phyloP scores from a whole-genome alignment of 2,329 filamentous ascomycete genomes.

The Hypoxylon sp. region DNA sequence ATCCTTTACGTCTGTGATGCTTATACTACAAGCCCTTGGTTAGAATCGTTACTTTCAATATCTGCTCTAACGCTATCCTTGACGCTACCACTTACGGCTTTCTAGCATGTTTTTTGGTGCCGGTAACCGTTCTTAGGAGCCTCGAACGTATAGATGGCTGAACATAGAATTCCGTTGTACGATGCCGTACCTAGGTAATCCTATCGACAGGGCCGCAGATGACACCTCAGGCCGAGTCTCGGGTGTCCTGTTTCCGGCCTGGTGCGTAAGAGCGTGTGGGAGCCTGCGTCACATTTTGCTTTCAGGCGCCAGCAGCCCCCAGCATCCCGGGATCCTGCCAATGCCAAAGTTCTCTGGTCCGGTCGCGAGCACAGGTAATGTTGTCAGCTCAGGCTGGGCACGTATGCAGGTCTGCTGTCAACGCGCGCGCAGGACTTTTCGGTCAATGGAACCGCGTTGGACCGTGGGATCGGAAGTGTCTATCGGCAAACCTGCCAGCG shows the following conservation, averaged over 20 bases:
- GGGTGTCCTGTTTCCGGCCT: conserved; percentile 20
- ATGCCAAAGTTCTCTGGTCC: neutral
- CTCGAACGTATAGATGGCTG: neutral
- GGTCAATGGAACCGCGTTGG: conserved; percentile 2
- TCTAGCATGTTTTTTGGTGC: neutral
- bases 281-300: conserved; percentile 21
- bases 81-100: too few relatives aligned
- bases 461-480: conserved; percentile 6
- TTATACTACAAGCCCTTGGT: neutral
- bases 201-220: neutral
- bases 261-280: conserved; percentile 5
- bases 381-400: neutral
- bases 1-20: neutral
- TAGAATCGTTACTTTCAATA: too few relatives aligned
- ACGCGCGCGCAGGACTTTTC: neutral
- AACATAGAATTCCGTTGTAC: neutral
- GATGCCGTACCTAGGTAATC: neutral
- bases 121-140: neutral
- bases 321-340: neutral
- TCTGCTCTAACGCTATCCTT: too few relatives aligned
- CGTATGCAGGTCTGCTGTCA: neutral
- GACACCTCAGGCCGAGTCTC: neutral
- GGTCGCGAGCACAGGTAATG: too few relatives aligned
- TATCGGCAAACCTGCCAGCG: conserved; percentile 1
- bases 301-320: conserved; percentile 21